These are phyloP conservation scores for Aspergillus ibericus DNA, from an alignment of 2,329 filamentous ascomycete species.

Conservation along the genomic window DNA sequence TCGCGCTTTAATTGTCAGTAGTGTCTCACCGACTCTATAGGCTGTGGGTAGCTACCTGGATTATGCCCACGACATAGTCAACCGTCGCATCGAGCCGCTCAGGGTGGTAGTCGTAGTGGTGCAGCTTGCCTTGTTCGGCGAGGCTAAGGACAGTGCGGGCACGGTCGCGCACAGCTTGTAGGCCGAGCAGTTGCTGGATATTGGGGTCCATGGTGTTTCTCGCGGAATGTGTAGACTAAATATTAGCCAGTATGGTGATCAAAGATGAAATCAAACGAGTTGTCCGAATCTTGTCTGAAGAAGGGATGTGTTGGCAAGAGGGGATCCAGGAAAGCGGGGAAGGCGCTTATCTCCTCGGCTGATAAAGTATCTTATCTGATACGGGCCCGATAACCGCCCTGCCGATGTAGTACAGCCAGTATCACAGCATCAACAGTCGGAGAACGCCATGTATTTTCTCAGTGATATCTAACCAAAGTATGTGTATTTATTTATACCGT, in stretches of 20 bases:
- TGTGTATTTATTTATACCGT: neutral
- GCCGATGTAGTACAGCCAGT: neutral
- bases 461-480: neutral
- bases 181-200: slow-evolving; percentile 30
- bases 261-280: neutral
- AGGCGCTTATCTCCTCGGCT: slow-evolving; percentile 10
- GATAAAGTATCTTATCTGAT: slow-evolving; percentile 13
- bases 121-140: slow-evolving; percentile 42
- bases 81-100: slow-evolving; percentile 41
- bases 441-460: neutral
- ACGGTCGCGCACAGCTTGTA: slow-evolving; percentile 31
- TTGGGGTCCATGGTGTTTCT: slow-evolving; percentile 16
- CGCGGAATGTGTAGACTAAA: neutral
- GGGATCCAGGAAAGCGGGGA: slow-evolving; percentile 3
- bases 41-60: slow-evolving; percentile 35
- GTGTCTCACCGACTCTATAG: neutral
- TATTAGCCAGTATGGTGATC: neutral
- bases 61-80: slow-evolving; percentile 47
- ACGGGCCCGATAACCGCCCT: neutral
- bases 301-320: neutral
- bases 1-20: slow-evolving; percentile 43
- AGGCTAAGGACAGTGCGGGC: slow-evolving; percentile 31
- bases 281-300: neutral
- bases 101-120: slow-evolving; percentile 46
- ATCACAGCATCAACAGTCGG: neutral